These are phyloP conservation scores for Gracilariopsis chorda DNA, from an alignment of 23 red algal species.

Conservation along the genomic window DNA sequence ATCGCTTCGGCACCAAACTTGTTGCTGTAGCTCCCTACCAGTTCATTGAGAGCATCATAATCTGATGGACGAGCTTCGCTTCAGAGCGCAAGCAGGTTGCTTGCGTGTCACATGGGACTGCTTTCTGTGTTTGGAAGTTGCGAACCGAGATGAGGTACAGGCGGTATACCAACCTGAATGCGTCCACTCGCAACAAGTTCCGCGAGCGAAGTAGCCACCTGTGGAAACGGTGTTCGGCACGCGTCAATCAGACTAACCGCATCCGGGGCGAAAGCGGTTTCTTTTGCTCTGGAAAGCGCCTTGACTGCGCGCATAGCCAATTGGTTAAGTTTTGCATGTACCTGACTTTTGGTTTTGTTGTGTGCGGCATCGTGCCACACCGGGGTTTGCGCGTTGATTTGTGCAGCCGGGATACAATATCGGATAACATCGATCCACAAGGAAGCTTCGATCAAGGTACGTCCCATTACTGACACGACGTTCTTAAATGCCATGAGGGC, in stretches of 20 bases:
- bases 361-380: not conserved
- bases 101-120: not conserved
- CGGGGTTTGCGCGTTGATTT: not conserved
- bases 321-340: conserved; percentile 16
- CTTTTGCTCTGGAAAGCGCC: not conserved
- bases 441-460: not conserved
- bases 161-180: not conserved
- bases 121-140: not conserved
- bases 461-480: not conserved
- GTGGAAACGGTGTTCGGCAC: not conserved
- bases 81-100: no score
- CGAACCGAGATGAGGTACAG: not conserved
- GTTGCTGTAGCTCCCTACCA: no score
- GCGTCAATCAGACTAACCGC: not conserved
- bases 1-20: no score
- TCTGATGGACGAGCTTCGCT: no score
- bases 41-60: no score
- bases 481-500: not conserved
- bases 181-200: not conserved
- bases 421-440: conserved; percentile 18
- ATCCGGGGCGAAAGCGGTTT: not conserved
- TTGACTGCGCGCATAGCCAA: conserved; percentile 12
- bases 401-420: not conserved
- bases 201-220: not conserved
- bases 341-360: not conserved